Evolutionary conservation across 1,284 basidiomycete genomes (phyloP).

Genomic region (Pulveroboletus sp.): DNA sequence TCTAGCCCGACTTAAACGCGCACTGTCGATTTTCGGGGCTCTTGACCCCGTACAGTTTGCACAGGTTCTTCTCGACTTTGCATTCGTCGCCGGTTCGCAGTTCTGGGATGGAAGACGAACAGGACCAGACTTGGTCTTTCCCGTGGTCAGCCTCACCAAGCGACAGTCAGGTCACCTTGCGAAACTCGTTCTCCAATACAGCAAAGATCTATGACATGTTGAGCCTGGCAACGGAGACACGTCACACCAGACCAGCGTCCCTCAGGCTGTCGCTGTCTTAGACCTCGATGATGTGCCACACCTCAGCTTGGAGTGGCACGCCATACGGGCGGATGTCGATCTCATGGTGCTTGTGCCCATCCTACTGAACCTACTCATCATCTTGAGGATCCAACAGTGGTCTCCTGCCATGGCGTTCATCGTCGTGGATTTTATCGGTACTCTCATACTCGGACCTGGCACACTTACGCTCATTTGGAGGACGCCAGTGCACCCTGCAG

Average conservation of each 20-base stretch:
- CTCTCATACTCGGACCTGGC: conserved; percentile 16
- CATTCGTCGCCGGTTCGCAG: conserved; percentile 13
- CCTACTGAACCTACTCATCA: conserved; percentile 8
- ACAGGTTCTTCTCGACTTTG: conserved; percentile 16
- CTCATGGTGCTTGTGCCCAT: conserved; percentile 17
- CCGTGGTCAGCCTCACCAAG: conserved; percentile 19
- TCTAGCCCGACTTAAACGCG: neutral
- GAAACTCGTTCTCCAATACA: conserved; percentile 13
- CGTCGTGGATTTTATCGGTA: conserved; percentile 1
- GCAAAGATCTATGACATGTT: conserved; percentile 2
- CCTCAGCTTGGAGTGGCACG: too few species aligned
- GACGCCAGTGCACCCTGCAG: conserved; percentile 4
- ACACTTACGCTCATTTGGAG: conserved; percentile 14
- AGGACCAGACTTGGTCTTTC: conserved; percentile 19
- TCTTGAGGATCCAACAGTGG: conserved; percentile 6
- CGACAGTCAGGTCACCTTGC: conserved; percentile 18
- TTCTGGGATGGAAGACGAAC: conserved; percentile 21
- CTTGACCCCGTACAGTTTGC: conserved; percentile 10
- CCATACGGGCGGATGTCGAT: conserved; percentile 9
- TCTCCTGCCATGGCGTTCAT: conserved; percentile 7
- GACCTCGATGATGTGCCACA: conserved; percentile 2
- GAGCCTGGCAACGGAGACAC: neutral
- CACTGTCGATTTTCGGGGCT: conserved; percentile 3
- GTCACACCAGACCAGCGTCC: neutral
- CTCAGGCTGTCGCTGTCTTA: conserved; percentile 12